Evolutionary conservation across 2,329 filamentous ascomycete genomes (phyloP), one percentile per base, ranked within the genome.

Genomic region (Thyridium curvatum): DNA sequence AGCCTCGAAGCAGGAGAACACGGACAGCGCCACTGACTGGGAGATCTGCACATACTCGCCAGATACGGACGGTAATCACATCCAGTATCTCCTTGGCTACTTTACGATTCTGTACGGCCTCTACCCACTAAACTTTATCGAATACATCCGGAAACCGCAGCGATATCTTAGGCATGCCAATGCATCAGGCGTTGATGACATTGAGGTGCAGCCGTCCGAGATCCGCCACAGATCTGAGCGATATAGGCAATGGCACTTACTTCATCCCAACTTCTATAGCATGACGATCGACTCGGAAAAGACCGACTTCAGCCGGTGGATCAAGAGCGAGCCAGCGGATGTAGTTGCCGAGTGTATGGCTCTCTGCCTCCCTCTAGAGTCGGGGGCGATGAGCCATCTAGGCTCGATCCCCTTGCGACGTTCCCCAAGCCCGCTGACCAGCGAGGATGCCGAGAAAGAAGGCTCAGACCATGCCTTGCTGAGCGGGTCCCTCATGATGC

Each of bases 261-360:
- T 93, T 13, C 86, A 93, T 55, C 82, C 86, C n/a, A 90, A 90
- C 57, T 91, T 93, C 58, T 90, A 86, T 55, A 82, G 74, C 30
- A 71, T 86, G 33, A 91, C 86, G 0, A 73, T 86, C 35, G 86
- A 93, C 45, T 84, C 86, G 3, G 86, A 93, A 56, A 77, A 89
- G 54, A 81, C 72, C 1, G 86, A 93, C 51, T 73, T 79, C 44
- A 81, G 82, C 32, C 78, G 86, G 37, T 93, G 84, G 83, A 76
- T 87, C 51, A 87, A 85, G 49, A 84, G 82, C 49, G 85, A 90
- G 47, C 79, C 86, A 8, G 78, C 85, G 1, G 86, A 91, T 56
- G 80, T 93, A 2, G 82, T 90, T 2, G 83, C 84, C 3, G 81
- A 87, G 47, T 93, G 87, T 48, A 82, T 88, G 68, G 77, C 75